Evolutionary conservation across 805 yeast genomes (phyloP).

Genomic region (Scheffersomyces stipitis): DNA sequence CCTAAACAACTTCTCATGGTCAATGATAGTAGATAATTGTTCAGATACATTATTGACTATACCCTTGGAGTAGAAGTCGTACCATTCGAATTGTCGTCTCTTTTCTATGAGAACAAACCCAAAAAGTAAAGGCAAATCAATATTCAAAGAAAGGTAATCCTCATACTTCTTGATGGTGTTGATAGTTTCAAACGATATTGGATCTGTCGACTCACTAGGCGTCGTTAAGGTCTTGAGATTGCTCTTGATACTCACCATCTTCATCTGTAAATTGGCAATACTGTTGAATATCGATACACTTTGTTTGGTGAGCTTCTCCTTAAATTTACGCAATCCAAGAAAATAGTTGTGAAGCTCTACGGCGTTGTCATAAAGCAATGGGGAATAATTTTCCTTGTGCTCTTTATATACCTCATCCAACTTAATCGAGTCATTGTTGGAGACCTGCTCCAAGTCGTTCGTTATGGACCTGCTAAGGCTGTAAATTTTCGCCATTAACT

Average conservation of each 20-base stretch:
- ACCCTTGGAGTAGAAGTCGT: conserved; percentile 40
- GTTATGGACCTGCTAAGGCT: conserved; percentile 10
- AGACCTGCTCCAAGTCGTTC: conserved; percentile 16
- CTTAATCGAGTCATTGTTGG: conserved; percentile 7
- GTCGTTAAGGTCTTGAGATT: conserved; percentile 26
- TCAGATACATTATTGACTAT: conserved; percentile 49
- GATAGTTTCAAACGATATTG: conserved; percentile 19
- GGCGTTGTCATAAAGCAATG: conserved; percentile 33
- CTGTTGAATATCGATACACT: conserved; percentile 26
- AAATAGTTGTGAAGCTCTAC: conserved; percentile 34
- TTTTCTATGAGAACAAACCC: conserved; percentile 68
- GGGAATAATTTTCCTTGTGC: conserved; percentile 15
- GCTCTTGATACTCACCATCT: conserved; percentile 32
- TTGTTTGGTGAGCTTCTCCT: conserved; percentile 18
- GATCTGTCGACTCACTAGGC: conserved; percentile 1
- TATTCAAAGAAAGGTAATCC: conserved; percentile 43
- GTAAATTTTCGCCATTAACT: conserved; percentile 8
- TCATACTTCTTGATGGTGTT: conserved; percentile 30
- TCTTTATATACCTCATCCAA: conserved; percentile 22
- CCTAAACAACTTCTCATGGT: conserved; percentile 56
- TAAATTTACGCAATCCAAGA: conserved; percentile 31
- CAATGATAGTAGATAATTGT: conserved; percentile 54
- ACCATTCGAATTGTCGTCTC: conserved; percentile 61
- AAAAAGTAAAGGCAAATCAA: conserved; percentile 69
- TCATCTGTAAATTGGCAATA: conserved; percentile 39